Evolutionary conservation across 768 basidiomycete genomes (phyloP).

Genomic region (Postia placenta): DNA sequence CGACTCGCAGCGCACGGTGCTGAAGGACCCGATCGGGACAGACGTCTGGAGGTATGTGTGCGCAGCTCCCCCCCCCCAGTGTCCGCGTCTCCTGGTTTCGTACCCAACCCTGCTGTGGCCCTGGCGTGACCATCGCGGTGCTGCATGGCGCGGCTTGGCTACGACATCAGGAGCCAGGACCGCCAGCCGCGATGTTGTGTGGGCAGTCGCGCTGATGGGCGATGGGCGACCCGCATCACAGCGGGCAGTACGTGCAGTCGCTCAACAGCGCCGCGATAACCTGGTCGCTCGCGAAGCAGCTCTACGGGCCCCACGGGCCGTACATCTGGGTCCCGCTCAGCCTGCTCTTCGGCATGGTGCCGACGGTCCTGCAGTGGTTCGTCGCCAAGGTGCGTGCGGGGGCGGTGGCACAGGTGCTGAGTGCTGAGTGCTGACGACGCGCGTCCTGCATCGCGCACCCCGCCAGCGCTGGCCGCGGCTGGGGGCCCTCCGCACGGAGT

Average conservation of each 20-base stretch:
- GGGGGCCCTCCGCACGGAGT: conserved; percentile 42
- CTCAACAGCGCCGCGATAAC: conserved; percentile 56
- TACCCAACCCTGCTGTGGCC: no score
- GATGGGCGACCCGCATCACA: conserved; percentile 8
- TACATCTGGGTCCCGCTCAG: conserved; percentile 53
- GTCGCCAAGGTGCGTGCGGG: conserved; percentile 38
- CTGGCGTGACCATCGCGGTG: no score
- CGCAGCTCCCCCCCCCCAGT: background rate
- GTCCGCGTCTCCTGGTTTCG: no score
- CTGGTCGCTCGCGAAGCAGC: conserved; percentile 55
- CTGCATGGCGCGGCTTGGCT: no score
- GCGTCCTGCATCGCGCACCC: no score
- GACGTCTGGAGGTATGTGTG: conserved; percentile 43
- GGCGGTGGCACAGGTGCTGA: no score
- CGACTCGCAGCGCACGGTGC: conserved; percentile 44
- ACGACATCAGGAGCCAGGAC: no score
- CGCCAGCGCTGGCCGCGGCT: conserved; percentile 54
- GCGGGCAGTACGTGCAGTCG: conserved; percentile 44
- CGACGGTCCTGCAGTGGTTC: conserved; percentile 48
- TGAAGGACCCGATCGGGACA: conserved; percentile 46
- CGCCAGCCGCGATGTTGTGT: no score
- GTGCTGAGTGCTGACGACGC: no score
- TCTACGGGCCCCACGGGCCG: conserved; percentile 48
- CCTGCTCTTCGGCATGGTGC: conserved; percentile 47
- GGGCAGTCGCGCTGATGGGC: background rate